A percentile compares a stretch with the other conserved stretches of the same genome.
These are phyloP conservation scores for Camelina sativa DNA, from an alignment of 345 rosid species.

Conservation along the genomic window DNA sequence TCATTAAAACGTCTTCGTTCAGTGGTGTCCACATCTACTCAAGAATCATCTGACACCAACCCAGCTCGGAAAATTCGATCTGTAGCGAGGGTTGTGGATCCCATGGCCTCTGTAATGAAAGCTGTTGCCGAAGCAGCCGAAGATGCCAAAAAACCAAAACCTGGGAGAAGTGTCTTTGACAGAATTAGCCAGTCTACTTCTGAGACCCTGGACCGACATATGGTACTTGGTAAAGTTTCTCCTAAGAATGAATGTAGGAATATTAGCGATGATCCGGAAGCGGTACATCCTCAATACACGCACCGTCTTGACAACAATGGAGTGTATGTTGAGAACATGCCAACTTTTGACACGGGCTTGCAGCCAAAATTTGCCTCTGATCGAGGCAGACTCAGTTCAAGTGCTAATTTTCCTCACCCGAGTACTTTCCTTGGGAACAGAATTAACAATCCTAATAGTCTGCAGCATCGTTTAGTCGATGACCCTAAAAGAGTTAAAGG, in stretches of 20 bases:
- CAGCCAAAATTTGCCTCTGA: conserved; percentile 52
- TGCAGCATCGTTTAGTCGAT: conserved; percentile 52
- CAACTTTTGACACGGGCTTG: conserved; percentile 51
- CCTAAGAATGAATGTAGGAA: conserved; percentile 53
- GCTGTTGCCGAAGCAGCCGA: conserved; percentile 94
- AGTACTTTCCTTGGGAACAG: conserved; percentile 50
- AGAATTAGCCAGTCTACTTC: conserved; percentile 67
- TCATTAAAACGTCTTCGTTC: conserved; percentile 84
- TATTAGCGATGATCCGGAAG: conserved; percentile 45
- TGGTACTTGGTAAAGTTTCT: conserved; percentile 47
- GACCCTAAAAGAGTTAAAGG: conserved; percentile 43
- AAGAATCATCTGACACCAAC: conserved; percentile 48
- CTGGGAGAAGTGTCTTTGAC: conserved; percentile 88
- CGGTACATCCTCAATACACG: conserved; percentile 38
- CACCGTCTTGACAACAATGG: conserved; percentile 53
- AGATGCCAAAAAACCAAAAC: conserved; percentile 64
- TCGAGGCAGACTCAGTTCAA: conserved; percentile 47
- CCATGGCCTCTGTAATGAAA: conserved; percentile 78
- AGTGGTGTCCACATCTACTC: conserved; percentile 69
- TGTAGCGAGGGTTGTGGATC: conserved; percentile 69
- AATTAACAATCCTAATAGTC: conserved; percentile 48
- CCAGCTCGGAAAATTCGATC: conserved; percentile 65
- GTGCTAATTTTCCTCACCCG: conserved; percentile 46
- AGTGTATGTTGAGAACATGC: conserved; percentile 46
- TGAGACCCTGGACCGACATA: conserved; percentile 43